These are phyloP conservation scores for Pichia terricola DNA, from an alignment of 1,139 yeast genomes.

Conservation along the genomic window DNA sequence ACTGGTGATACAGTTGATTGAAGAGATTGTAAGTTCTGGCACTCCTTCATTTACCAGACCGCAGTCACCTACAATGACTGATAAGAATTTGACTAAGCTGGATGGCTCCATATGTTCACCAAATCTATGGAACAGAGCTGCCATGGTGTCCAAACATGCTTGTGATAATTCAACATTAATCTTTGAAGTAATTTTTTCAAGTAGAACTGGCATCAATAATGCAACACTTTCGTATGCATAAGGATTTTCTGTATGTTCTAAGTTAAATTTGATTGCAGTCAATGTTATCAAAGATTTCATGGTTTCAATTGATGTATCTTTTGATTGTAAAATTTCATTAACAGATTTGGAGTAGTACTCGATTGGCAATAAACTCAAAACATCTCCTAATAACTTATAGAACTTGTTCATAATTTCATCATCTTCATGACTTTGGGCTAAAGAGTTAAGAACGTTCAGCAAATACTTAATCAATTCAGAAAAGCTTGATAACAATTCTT, in stretches of 20 bases:
- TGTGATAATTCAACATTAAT: constrained; percentile 46
- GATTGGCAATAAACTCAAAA: constrained; percentile 67
- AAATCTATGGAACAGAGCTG: constrained; percentile 54
- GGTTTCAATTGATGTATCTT: constrained; percentile 25
- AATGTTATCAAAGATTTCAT: constrained; percentile 49
- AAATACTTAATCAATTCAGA: constrained; percentile 34
- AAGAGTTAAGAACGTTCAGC: constrained; percentile 25
- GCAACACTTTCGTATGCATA: constrained; percentile 37
- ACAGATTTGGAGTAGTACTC: constrained; percentile 60
- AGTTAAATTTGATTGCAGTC: constrained; percentile 60
- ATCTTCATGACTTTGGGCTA: constrained; percentile 16
- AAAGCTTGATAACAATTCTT: constrained; percentile 34
- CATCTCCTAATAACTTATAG: constrained; percentile 46
- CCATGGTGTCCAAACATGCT: constrained; percentile 61
- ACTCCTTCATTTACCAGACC: constrained; percentile 36
- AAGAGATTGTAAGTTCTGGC: constrained; percentile 63
- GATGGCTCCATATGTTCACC: constrained; percentile 42
- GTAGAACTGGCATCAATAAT: constrained; percentile 38
- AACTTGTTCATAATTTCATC: constrained; percentile 25
- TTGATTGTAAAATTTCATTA: constrained; percentile 33
- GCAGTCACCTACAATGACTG: constrained; percentile 38
- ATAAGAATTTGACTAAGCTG: constrained; percentile 39
- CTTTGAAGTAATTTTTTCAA: constrained; percentile 33
- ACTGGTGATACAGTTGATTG: constrained; percentile 64
- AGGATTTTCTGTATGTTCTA: constrained; percentile 43